A percentile compares a stretch with the other conserved stretches of the same genome.
These are phyloP conservation scores for Mentha longifolia DNA, from an alignment of 257 asterid species.

Conservation along the genomic window DNA sequence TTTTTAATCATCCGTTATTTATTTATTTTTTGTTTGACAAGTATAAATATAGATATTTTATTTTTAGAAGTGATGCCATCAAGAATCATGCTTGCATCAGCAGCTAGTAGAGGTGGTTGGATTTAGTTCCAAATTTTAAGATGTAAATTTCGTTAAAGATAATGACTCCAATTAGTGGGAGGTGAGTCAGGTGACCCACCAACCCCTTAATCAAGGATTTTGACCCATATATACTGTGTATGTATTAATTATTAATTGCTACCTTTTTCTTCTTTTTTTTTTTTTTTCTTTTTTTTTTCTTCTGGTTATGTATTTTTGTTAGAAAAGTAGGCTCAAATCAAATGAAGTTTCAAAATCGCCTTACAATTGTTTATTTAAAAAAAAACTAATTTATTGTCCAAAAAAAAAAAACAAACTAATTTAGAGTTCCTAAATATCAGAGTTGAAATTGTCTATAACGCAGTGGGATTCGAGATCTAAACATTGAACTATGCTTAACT, in stretches of 20 bases:
- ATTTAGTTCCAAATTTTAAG: slow-evolving; percentile 18
- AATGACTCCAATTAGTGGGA: slow-evolving; percentile 27
- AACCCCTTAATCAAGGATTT: slow-evolving; percentile 7
- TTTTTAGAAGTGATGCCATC: slow-evolving; percentile 32
- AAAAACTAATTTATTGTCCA: too few relatives aligned
- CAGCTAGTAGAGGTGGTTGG: slow-evolving; percentile 1
- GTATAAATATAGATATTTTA: slow-evolving; percentile 7
- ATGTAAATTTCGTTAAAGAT: background rate
- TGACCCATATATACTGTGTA: too few relatives aligned
- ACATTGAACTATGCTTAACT: too few relatives aligned
- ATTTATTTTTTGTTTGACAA: background rate
- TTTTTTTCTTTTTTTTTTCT: too few relatives aligned
- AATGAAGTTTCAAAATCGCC: background rate
- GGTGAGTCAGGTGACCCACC: slow-evolving; percentile 34
- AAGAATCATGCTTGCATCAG: slow-evolving; percentile 35
- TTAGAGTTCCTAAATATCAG: too few relatives aligned
- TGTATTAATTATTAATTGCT: background rate
- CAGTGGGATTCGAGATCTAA: too few relatives aligned
- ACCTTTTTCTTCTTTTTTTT: too few relatives aligned
- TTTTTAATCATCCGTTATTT: background rate
- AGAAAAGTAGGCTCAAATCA: background rate
- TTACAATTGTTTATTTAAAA: too few relatives aligned
- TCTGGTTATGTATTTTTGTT: background rate
- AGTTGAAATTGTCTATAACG: too few relatives aligned
- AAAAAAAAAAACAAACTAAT: too few relatives aligned